Conservation (phyloP, 805 yeast genomes). For the Candida schatavii region DNA sequence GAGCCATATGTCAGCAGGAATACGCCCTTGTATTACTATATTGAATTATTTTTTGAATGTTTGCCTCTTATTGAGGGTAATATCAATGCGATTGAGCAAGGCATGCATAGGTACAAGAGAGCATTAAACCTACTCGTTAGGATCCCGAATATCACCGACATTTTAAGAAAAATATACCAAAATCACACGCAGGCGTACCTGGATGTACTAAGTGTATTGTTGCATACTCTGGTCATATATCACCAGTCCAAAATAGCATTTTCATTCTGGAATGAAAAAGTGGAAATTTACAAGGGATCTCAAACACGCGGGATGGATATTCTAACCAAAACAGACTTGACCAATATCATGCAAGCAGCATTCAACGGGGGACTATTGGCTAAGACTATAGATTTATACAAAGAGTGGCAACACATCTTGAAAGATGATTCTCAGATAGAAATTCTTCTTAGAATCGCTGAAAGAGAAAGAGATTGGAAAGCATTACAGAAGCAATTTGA, state of each 20-base stretch:
- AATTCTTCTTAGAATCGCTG: conserved; percentile 45
- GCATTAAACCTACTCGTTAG: not conserved
- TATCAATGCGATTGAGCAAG: not conserved
- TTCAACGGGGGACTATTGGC: conserved; percentile 18
- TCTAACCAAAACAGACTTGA: conserved; percentile 21
- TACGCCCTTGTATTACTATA: not conserved
- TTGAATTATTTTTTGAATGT: conserved; percentile 1
- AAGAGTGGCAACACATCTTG: conserved; percentile 29
- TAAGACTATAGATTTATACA: conserved; percentile 28
- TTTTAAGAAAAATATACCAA: not conserved
- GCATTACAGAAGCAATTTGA: conserved; percentile 57
- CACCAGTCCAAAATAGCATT: conserved; percentile 1
- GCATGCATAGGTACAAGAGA: not conserved
- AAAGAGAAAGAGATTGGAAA: conserved; percentile 49
- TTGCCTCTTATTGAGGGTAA: not conserved
- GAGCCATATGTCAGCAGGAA: not conserved
- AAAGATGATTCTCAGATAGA: conserved; percentile 50
- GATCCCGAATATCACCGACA: not conserved
- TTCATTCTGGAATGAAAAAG: conserved; percentile 4
- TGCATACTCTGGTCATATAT: not conserved
- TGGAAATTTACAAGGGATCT: not conserved
- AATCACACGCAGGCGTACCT: not conserved
- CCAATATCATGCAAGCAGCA: conserved; percentile 29
- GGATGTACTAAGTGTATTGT: not conserved
- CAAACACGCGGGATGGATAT: not conserved